phyloP scores from a whole-genome alignment of 257 asterid genomes.

The Rubia yunnanensis region DNA sequence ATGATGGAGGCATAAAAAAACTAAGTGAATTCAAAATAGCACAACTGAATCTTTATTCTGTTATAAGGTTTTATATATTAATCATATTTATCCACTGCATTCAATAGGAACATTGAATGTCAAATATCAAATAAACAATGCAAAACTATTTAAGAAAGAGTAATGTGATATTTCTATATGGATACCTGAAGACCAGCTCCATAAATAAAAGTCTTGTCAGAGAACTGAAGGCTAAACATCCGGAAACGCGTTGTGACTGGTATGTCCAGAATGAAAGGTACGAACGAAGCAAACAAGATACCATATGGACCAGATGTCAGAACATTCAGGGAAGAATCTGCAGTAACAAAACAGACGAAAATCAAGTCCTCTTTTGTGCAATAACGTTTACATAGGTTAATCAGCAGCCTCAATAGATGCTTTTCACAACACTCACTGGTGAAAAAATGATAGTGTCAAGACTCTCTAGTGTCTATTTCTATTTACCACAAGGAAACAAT shows the following conservation, averaged over 20 bases:
- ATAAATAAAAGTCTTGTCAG: constrained; percentile 93
- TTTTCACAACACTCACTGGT: neutral
- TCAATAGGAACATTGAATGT: neutral
- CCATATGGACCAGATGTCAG: constrained; percentile 95
- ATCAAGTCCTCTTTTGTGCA: neutral
- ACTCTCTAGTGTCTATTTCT: too few species aligned
- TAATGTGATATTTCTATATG: neutral
- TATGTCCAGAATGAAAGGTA: constrained; percentile 91
- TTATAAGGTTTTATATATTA: neutral
- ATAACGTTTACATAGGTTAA: neutral
- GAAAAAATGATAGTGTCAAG: neutral
- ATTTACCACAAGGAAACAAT: neutral
- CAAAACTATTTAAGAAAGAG: constrained; percentile 1
- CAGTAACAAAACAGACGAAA: constrained; percentile 18
- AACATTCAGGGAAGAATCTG: constrained; percentile 71
- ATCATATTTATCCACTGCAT: neutral
- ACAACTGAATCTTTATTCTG: neutral
- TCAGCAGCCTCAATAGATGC: constrained; percentile 3
- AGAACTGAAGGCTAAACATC: constrained; percentile 61
- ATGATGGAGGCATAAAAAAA: neutral
- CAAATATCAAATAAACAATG: neutral
- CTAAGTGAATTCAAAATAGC: neutral
- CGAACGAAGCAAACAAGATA: constrained; percentile 74
- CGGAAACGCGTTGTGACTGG: constrained; percentile 91
- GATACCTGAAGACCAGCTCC: constrained; percentile 97